Conservation (phyloP, 306 rosid genomes). For the Prunus padus region DNA sequence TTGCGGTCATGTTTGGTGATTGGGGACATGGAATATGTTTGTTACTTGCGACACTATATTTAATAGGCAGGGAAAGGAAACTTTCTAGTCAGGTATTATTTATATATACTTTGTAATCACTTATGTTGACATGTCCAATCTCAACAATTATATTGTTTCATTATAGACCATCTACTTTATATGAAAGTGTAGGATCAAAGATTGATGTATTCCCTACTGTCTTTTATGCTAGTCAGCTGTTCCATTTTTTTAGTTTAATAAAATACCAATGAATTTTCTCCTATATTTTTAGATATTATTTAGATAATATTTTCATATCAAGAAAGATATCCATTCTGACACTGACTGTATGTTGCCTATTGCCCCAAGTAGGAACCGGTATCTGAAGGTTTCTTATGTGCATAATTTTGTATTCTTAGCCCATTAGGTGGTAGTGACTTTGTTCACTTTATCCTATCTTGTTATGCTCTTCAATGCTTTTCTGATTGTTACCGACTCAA, state of each 20-base stretch:
- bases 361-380: not conserved
- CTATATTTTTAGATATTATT: not conserved
- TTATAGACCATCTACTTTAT: not conserved
- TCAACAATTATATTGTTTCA: not conserved
- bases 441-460: too few relatives aligned
- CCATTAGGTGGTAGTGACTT: not conserved
- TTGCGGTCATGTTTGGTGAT: constrained; percentile 99
- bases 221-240: not conserved
- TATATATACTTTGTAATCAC: not conserved
- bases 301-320: not conserved
- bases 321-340: not conserved
- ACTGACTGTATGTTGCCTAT: not conserved
- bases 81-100: constrained; percentile 74
- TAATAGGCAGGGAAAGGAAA: constrained; percentile 71
- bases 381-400: not conserved
- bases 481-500: not conserved
- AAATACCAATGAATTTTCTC: not conserved
- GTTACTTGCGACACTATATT: constrained; percentile 70
- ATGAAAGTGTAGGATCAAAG: not conserved
- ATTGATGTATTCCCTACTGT: not conserved
- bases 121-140: not conserved
- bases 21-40: constrained; percentile 99
- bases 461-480: not conserved
- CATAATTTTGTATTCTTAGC: not conserved
- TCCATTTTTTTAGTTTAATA: not conserved